A percentile compares a stretch with the other conserved stretches of the same genome.
Conservation (phyloP, 352 stramenopile genomes). For the Phytophthora colocasiae region DNA sequence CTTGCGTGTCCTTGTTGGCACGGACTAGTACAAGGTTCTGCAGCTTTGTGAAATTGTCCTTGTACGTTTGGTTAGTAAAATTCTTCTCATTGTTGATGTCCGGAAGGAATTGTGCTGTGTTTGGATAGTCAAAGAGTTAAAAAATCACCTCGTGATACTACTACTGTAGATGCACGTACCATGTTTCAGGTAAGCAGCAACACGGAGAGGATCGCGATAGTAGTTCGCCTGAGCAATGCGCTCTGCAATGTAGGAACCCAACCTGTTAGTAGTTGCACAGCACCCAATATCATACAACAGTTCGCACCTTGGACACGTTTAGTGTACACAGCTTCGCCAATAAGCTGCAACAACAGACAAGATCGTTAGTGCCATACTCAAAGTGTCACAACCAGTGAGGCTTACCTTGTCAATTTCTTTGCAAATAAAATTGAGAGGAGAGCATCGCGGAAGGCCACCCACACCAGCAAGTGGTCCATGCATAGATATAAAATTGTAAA, state of each 20-base stretch:
- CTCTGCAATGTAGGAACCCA: constrained; percentile 40
- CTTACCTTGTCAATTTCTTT: constrained; percentile 80
- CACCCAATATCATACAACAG: background rate
- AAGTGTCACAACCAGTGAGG: background rate
- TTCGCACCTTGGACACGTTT: constrained; percentile 78
- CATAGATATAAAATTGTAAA: constrained; percentile 92
- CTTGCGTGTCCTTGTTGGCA: constrained; percentile 91
- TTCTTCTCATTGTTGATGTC: constrained; percentile 93
- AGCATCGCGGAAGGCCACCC: constrained; percentile 89
- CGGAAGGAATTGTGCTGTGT: constrained; percentile 74
- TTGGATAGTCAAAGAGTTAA: background rate
- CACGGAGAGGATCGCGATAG: constrained; percentile 89
- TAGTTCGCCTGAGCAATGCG: constrained; percentile 94
- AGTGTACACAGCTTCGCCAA: constrained; percentile 88
- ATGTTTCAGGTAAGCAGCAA: constrained; percentile 71
- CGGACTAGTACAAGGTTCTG: constrained; percentile 91
- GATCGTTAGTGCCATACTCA: constrained; percentile 6
- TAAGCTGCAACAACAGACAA: constrained; percentile 60
- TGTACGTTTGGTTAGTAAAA: constrained; percentile 80
- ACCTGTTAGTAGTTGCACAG: constrained; percentile 10
- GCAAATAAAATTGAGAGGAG: constrained; percentile 85
- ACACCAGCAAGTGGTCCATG: constrained; percentile 93
- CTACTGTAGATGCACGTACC: constrained; percentile 35
- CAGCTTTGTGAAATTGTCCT: constrained; percentile 89
- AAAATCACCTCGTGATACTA: background rate